Percentiles rank a stretch among this genome's conserved stretches.
phyloP scores from a whole-genome alignment of 1,139 yeast species.

The Sugiyamaella grinbergsii region DNA sequence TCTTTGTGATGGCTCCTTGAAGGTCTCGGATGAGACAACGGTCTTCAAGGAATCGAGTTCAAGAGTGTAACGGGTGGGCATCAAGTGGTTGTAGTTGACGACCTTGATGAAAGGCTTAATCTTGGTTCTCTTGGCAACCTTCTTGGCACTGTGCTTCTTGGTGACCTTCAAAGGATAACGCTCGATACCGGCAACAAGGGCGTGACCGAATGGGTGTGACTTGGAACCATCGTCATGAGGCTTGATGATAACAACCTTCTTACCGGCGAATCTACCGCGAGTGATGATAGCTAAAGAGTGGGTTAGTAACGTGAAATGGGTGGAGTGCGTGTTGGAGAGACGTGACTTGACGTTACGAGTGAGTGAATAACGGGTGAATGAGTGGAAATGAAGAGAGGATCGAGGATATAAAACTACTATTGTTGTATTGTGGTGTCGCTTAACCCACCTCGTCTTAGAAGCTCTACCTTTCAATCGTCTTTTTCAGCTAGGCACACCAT shows the following conservation, averaged over 20 bases:
- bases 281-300: constrained; percentile 82
- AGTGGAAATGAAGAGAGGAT: too few species aligned
- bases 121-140: constrained; percentile 95
- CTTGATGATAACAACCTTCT: constrained; percentile 98
- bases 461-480: too few species aligned
- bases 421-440: too few species aligned
- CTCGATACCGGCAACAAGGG: constrained; percentile 99
- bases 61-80: constrained; percentile 99
- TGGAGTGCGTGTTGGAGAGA: background rate
- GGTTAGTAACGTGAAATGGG: constrained; percentile 1
- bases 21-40: constrained; percentile 88
- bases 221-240: constrained; percentile 99
- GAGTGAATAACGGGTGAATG: too few species aligned
- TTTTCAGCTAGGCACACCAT: too few species aligned
- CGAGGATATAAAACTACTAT: too few species aligned
- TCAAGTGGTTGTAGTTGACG: constrained; percentile 99
- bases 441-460: too few species aligned
- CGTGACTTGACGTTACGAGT: background rate
- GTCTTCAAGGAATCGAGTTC: constrained; percentile 96
- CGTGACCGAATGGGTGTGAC: constrained; percentile 99
- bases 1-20: constrained; percentile 97
- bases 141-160: constrained; percentile 94
- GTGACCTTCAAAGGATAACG: constrained; percentile 98
- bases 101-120: constrained; percentile 99
- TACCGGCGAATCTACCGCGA: constrained; percentile 99